Base-by-base conservation (phyloP, 805 yeast species). In the Metschnikowia corniflorae region DNA sequence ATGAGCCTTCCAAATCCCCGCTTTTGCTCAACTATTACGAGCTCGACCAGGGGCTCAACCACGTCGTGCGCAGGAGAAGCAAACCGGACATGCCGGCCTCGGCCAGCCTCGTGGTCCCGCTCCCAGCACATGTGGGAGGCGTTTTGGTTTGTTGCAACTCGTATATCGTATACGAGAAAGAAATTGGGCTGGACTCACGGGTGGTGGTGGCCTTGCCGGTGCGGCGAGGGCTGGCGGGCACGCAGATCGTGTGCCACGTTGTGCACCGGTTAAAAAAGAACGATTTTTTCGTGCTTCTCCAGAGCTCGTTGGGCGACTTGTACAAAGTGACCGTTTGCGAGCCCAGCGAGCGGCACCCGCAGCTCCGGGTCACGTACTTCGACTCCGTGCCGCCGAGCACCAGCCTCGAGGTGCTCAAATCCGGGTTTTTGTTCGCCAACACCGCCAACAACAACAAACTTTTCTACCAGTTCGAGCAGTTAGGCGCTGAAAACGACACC, bases 11-110 rank as follows among this genome's bases (percentile, higher is more conserved):
- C 10, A 18, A 31, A 6, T 26, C 26, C 4, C 42, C 53, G 7
- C 42, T 44, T 1, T 32, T 58, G 19, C 63, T 91, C 35, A 73
- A 77, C 3, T 83, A 76, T 54, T 91, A 91, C 60, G 91, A 86
- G 51, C 61, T 89, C 17, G 97, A 93, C 56, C 70, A 86, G 26
- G 96, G 97, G 1, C 63, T 91, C 31, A 89, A 89, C 52, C 84
- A 82, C 54, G 74, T 89, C 2, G 68, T 83, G 1, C 73, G 71
- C 39, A 70, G 69, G 19, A 47, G 43, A 22, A 33, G 47, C 24
- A 23, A 54, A 7, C 40, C 39, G n/a, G 33, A 29, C 2, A 46
- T 16, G 40, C 70, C 52, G 5, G 27, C 40, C 4, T 47, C 61
- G 1, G 64, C 89, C 1, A 75, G 70, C 43, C 64, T 73, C 37